These are phyloP conservation scores for Penicillium roqueforti DNA, from an alignment of 495 filamentous ascomycete genomes.

Conservation along the genomic window DNA sequence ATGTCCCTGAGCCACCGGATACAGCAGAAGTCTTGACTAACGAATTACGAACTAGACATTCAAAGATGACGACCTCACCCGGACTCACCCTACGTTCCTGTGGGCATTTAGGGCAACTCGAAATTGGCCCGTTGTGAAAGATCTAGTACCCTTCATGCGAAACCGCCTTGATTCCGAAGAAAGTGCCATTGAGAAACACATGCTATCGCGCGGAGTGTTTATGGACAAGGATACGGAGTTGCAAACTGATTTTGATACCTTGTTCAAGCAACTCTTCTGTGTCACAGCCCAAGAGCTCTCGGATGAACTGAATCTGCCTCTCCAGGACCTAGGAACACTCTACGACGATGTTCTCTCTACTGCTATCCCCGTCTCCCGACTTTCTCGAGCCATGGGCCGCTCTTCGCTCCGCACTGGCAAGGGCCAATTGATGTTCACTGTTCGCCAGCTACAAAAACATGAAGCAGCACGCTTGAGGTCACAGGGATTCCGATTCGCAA, in stretches of 20 bases:
- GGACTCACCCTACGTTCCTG: slow-evolving; percentile 74
- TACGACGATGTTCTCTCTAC: slow-evolving; percentile 76
- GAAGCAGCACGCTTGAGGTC: slow-evolving; percentile 61
- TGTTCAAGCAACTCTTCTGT: slow-evolving; percentile 87
- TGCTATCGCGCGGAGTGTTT: slow-evolving; percentile 32
- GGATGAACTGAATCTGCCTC: slow-evolving; percentile 53
- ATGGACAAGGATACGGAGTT: slow-evolving; percentile 40
- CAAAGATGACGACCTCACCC: slow-evolving; percentile 67
- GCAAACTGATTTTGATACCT: slow-evolving; percentile 59
- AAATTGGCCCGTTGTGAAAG: slow-evolving; percentile 65
- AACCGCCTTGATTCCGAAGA: slow-evolving; percentile 48
- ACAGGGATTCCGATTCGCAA: slow-evolving; percentile 72
- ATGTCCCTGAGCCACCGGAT: slow-evolving; percentile 11
- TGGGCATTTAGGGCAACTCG: slow-evolving; percentile 81
- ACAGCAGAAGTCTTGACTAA: not conserved
- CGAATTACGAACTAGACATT: slow-evolving; percentile 47
- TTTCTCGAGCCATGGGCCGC: slow-evolving; percentile 36
- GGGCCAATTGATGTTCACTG: slow-evolving; percentile 76
- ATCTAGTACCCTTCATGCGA: slow-evolving; percentile 66
- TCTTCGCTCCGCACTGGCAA: slow-evolving; percentile 46
- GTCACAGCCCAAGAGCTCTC: slow-evolving; percentile 72
- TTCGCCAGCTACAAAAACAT: slow-evolving; percentile 57
- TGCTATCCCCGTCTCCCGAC: slow-evolving; percentile 39
- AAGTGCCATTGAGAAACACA: slow-evolving; percentile 33
- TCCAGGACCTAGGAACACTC: slow-evolving; percentile 65